Percentiles rank a stretch among this genome's conserved stretches.
Evolutionary conservation across 192 early-diverging fungal genomes (phyloP).

Genomic region (Anaeromyces robustus): DNA sequence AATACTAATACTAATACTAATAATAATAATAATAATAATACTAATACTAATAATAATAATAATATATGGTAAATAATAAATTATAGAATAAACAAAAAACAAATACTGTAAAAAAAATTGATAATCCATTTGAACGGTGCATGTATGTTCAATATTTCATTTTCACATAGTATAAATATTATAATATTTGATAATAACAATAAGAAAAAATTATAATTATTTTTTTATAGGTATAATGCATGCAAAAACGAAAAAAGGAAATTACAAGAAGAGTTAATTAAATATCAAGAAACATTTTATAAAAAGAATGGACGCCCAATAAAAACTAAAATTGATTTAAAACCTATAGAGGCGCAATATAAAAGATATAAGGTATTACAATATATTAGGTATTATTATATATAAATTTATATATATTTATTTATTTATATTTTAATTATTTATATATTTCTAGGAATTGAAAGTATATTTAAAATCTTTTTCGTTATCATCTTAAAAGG

Average conservation of each 20-base stretch:
- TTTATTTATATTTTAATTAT: neutral
- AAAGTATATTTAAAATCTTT: neutral
- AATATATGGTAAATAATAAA: no score
- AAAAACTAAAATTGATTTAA: neutral
- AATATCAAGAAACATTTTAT: neutral
- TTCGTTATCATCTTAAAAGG: neutral
- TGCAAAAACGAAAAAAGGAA: neutral
- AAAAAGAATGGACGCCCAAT: neutral
- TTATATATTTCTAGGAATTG: neutral
- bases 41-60: no score
- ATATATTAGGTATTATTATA: no score
- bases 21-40: no score
- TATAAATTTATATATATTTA: no score
- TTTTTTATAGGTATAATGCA: neutral
- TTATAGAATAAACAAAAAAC: neutral
- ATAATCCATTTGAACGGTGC: neutral
- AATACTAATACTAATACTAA: no score
- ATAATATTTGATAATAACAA: neutral
- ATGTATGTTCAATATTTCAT: no score
- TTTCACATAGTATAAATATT: no score
- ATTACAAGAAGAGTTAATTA: neutral
- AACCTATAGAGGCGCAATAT: neutral
- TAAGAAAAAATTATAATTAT: neutral
- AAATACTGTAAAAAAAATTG: neutral
- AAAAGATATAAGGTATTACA: neutral